Evolutionary conservation across 108 stramenopile species (phyloP).

Genomic region (Skeletonema costatum): DNA sequence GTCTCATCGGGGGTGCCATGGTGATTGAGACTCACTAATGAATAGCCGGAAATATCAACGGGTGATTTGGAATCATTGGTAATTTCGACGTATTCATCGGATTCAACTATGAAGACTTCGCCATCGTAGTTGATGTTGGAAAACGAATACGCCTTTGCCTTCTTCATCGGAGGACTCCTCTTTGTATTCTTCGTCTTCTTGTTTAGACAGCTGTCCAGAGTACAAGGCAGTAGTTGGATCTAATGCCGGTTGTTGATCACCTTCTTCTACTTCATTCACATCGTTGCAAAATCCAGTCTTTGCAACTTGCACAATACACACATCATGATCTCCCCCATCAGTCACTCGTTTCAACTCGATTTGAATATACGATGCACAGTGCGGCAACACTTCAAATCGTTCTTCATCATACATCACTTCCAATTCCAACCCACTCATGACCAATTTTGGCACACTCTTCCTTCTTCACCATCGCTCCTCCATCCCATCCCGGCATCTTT

Average conservation of each 20-base stretch:
- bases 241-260: slow-evolving; percentile 13
- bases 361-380: slow-evolving; percentile 58
- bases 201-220: slow-evolving; percentile 38
- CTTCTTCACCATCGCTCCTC: slow-evolving; percentile 33
- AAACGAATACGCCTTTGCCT: too few relatives aligned
- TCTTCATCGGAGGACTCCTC: too few relatives aligned
- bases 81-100: too few relatives aligned
- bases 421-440: slow-evolving; percentile 37
- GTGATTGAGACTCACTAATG: too few relatives aligned
- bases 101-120: too few relatives aligned
- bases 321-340: slow-evolving; percentile 72
- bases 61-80: too few relatives aligned
- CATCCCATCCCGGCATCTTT: slow-evolving; percentile 55
- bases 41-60: too few relatives aligned
- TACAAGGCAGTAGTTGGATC: slow-evolving; percentile 62
- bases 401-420: slow-evolving; percentile 4
- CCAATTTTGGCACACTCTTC: slow-evolving; percentile 41
- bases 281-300: slow-evolving; percentile 56
- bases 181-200: too few relatives aligned
- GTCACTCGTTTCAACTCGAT: slow-evolving; percentile 38
- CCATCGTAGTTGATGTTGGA: too few relatives aligned
- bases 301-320: slow-evolving; percentile 56
- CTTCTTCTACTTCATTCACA: slow-evolving; percentile 17
- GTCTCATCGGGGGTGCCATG: too few relatives aligned
- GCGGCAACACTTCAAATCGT: slow-evolving; percentile 53